Conservation (phyloP, 2,329 filamentous ascomycete genomes). For the Raffaelea ambrosiae region DNA sequence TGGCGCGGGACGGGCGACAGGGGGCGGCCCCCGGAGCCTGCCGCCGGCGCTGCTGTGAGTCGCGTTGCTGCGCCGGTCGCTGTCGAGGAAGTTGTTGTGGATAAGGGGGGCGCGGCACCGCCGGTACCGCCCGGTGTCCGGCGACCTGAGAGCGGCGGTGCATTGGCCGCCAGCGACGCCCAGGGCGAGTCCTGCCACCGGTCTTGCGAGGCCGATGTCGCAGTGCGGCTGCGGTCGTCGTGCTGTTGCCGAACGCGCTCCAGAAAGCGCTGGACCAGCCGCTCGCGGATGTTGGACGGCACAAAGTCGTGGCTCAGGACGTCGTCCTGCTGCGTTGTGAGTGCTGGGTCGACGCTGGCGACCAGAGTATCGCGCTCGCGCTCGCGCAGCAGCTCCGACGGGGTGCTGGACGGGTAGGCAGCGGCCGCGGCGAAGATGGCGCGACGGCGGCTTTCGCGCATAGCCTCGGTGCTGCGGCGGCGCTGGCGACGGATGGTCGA, state of each 20-base stretch:
- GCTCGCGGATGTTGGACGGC: not conserved
- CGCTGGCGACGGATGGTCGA: constrained; percentile 13
- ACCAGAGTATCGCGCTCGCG: not conserved
- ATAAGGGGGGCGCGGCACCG: not conserved
- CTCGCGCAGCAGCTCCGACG: not conserved
- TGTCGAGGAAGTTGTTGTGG: not conserved
- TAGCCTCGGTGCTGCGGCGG: constrained; percentile 5
- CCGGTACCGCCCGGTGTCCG: no score
- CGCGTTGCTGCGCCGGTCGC: not conserved
- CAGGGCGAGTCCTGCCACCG: not conserved
- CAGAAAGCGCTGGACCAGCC: constrained; percentile 1
- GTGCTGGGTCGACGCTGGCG: not conserved
- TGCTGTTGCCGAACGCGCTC: not conserved
- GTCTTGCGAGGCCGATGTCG: not conserved
- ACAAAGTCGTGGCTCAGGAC: not conserved
- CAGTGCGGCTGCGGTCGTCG: not conserved
- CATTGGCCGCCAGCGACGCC: no score
- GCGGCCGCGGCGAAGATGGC: constrained; percentile 8
- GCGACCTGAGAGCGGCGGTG: no score
- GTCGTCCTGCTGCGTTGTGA: not conserved
- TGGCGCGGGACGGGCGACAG: no score
- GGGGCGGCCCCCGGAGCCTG: no score
- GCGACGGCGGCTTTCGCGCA: constrained; percentile 13
- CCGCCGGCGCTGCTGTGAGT: not conserved
- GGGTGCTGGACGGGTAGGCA: not conserved